Conservation (phyloP, 1,284 basidiomycete genomes). For the Marasmius fiardii region DNA sequence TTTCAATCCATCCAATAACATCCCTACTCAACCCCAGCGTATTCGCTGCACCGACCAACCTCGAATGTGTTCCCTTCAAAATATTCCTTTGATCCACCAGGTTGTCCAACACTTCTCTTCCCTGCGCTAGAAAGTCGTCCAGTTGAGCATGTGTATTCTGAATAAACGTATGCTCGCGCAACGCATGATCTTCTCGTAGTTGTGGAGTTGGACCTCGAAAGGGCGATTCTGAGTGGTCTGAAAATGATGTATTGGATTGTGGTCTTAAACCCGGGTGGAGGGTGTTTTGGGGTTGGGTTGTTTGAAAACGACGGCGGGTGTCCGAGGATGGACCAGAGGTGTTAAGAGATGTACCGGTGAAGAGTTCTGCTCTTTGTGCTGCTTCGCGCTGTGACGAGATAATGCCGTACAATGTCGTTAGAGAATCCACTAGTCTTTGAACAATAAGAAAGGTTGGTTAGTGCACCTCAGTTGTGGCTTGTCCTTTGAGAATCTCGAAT, state of each 20-base stretch:
- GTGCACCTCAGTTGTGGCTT: conserved; percentile 45
- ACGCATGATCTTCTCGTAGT: conserved; percentile 70
- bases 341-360: conserved; percentile 35
- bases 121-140: conserved; percentile 89
- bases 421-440: no score
- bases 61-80: conserved; percentile 85
- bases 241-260: conserved; percentile 23
- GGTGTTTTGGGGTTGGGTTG: conserved; percentile 40
- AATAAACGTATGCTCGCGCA: conserved; percentile 85
- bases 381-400: conserved; percentile 49
- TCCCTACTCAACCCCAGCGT: conserved; percentile 88
- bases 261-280: conserved; percentile 43
- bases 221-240: conserved; percentile 67
- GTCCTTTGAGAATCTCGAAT: conserved; percentile 65
- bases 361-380: conserved; percentile 59
- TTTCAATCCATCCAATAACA: conserved; percentile 94
- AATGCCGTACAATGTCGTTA: no score
- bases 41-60: conserved; percentile 86
- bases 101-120: conserved; percentile 85
- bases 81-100: conserved; percentile 88
- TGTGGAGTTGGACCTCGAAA: conserved; percentile 61
- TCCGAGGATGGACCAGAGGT: conserved; percentile 52
- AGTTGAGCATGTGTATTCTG: conserved; percentile 76
- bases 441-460: background rate
- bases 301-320: conserved; percentile 55